Evolutionary conservation across 495 filamentous ascomycete genomes (phyloP).

Genomic region (Wilcoxina mikolae): DNA sequence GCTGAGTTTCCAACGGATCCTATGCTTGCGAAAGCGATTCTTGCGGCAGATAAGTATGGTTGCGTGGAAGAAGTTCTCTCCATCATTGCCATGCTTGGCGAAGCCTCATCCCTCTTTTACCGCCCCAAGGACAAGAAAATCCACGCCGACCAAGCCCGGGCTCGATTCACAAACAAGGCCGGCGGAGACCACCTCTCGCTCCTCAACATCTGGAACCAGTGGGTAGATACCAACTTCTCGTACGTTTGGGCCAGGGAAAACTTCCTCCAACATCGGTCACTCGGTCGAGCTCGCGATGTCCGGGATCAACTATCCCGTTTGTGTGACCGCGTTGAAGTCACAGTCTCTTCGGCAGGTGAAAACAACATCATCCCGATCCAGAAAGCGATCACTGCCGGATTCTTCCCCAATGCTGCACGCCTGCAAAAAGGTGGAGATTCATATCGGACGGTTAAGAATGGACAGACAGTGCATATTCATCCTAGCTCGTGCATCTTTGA

Average conservation of each 20-base stretch:
- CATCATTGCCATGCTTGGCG: conserved; percentile 85
- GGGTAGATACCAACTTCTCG: conserved; percentile 84
- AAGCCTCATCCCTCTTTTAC: conserved; percentile 81
- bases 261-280: conserved; percentile 76
- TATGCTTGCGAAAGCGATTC: conserved; percentile 79
- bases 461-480: conserved; percentile 77
- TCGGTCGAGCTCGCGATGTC: conserved; percentile 79
- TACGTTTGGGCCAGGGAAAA: conserved; percentile 86
- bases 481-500: conserved; percentile 71
- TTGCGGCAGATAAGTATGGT: conserved; percentile 74
- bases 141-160: conserved; percentile 83
- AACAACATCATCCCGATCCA: conserved; percentile 61
- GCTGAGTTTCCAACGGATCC: conserved; percentile 92
- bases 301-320: conserved; percentile 89
- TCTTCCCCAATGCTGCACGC: conserved; percentile 87
- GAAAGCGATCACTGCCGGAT: conserved; percentile 78
- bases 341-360: conserved; percentile 50
- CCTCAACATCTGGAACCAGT: conserved; percentile 95
- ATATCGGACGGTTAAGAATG: conserved; percentile 91
- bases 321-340: conserved; percentile 84
- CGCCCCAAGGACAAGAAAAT: conserved; percentile 96
- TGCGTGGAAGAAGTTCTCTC: conserved; percentile 93
- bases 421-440: conserved; percentile 73
- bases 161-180: conserved; percentile 79
- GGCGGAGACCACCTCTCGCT: conserved; percentile 84